Evolutionary conservation across 1,284 basidiomycete genomes (phyloP), one percentile per base, ranked within the genome.

Genomic region (Earliella scabrosa): DNA sequence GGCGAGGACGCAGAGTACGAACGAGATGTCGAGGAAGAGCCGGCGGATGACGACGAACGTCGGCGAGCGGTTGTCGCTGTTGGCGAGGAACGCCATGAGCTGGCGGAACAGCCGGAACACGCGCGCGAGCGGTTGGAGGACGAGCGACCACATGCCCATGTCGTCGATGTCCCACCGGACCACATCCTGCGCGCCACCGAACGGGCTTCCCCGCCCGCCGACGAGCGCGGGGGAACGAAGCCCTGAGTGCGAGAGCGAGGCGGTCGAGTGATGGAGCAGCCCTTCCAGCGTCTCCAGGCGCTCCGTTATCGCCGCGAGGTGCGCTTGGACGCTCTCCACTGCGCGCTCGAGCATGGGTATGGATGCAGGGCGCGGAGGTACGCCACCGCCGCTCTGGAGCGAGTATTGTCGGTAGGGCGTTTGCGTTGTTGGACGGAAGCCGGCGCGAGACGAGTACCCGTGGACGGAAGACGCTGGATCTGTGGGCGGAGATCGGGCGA

Each of bases 231-330:
- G 53, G 4, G 59, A 58, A 38, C 59, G 56, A 5, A 43, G 48
- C 8, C 60, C 60, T 8, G 47, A 61, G 10, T 60, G 55, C 2
- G 65, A 63, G 14, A 72, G 65, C 11, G 72, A 70, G n/a, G 61
- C 72, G 20, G 79, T 70, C 2, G 80, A 77, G 61, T 67, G 63
- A 40, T 65, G 70, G 3, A 63, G 51, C 4, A 63, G 23, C n/a
- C 47, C 56, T 63, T 96, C 94, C 18, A 96, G 75, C 6, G 81
- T 79, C 63, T 93, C 88, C 26, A 98, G 77, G 11, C 96, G 87
- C 72, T 98, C 96, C 32, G 88, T 90, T 35, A 98, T 80, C 1
- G 95, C 95, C 1, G 93, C 90, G 8, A 98, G 77, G 55, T 95
- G 93, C 0, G 90, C 88, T 70, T 98, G 96, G 52, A 95, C 84